Evolutionary conservation across 345 rosid genomes (phyloP), one percentile per base, ranked within the genome.

Genomic region (Syzygium grande): DNA sequence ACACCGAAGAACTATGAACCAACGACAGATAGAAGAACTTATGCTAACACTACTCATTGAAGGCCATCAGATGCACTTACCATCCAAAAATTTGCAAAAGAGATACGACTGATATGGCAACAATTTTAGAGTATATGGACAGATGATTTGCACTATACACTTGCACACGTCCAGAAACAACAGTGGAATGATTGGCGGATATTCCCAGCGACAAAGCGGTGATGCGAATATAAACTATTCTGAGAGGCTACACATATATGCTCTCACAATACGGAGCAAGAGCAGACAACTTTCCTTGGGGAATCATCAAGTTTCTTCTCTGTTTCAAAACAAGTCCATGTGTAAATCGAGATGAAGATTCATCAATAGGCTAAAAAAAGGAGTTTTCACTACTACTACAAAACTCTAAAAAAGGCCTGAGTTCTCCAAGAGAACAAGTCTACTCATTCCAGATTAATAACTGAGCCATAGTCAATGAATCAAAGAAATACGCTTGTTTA

Each of bases 221-320:
- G 90, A 88, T 59, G 86, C 85, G 51, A 84, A 86, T 87, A 79
- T 87, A 87, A 83, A 79, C 51, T 85, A 46, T 87, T 86, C n/a
- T 19, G 61, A 88, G 83, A 88, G 88, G 89, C 89, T 90, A 85
- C 87, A 85, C 88, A 77, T 86, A 73, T 77, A 10, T 38, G 49
- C 49, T 90, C 90, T 96, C 96, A 97, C 91, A 97, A 87, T 89
- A 97, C 93, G 89, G 96, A 90, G 92, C 99, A 97, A 11, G 98
- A 93, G 94, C 98, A 97, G 89, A 95, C 95, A 83, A 93, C 90
- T 87, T 93, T 92, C 93, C 92, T 92, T 25, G 96, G 96, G 85
- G 97, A 78, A 86, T 94, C 92, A 88, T 96, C 97, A 14, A 95
- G 91, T 94, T 96, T 96, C 94, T 96, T 97, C 91, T 95, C 98